Evolutionary conservation across 1,284 basidiomycete species (phyloP).

Genomic region (Irpex sp.): DNA sequence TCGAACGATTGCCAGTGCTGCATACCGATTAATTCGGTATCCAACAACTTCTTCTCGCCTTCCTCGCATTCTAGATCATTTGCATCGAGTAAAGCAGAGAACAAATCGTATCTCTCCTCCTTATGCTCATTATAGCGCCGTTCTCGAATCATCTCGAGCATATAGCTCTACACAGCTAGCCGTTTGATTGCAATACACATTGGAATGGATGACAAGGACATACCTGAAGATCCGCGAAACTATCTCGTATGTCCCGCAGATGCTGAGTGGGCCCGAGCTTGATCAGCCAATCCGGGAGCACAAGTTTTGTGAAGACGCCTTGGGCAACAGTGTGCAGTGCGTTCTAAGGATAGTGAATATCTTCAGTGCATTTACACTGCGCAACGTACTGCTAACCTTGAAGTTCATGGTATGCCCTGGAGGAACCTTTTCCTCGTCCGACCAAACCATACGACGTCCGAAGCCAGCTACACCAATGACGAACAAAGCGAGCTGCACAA

Average conservation of each 20-base stretch:
- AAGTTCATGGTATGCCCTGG: constrained; percentile 51
- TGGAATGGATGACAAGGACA: not conserved
- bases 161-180: constrained; percentile 37
- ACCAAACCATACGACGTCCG: constrained; percentile 49
- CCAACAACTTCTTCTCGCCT: constrained; percentile 35
- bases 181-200: not conserved
- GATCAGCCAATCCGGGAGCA: constrained; percentile 43
- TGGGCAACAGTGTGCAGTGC: constrained; percentile 46
- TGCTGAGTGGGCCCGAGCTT: constrained; percentile 32
- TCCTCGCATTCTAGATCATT: constrained; percentile 32
- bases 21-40: constrained; percentile 49
- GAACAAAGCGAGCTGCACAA: constrained; percentile 47
- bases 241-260: constrained; percentile 32
- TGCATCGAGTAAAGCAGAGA: constrained; percentile 51
- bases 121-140: constrained; percentile 36
- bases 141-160: constrained; percentile 52
- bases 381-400: constrained; percentile 29
- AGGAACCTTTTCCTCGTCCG: constrained; percentile 37
- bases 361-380: not conserved
- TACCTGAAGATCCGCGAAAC: constrained; percentile 50
- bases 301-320: constrained; percentile 38
- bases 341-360: constrained; percentile 19
- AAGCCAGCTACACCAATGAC: constrained; percentile 59
- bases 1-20: not conserved
- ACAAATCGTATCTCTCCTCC: constrained; percentile 48